These are phyloP conservation scores for Boletus reticuloceps DNA, from an alignment of 768 basidiomycete species.

Conservation along the genomic window DNA sequence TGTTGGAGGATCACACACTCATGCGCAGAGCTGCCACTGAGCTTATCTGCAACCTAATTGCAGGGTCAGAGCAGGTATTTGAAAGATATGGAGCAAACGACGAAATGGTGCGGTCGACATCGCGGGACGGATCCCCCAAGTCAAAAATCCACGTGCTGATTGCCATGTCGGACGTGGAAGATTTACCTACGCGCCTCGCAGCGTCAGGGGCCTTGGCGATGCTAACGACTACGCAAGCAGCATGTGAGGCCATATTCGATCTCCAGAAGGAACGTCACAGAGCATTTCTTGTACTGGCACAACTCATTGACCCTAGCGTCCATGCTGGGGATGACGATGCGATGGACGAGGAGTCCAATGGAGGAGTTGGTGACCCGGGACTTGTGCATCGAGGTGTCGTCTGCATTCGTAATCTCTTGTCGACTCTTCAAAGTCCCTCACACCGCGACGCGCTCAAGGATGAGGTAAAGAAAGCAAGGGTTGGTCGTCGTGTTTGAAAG, in stretches of 20 bases:
- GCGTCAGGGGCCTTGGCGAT: slow-evolving; percentile 88
- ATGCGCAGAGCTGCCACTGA: slow-evolving; percentile 87
- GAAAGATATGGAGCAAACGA: slow-evolving; percentile 55
- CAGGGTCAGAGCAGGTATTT: slow-evolving; percentile 73
- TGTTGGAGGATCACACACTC: slow-evolving; percentile 80
- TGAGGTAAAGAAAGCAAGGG: slow-evolving; percentile 52
- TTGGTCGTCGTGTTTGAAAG: slow-evolving; percentile 51
- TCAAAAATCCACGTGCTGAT: slow-evolving; percentile 79
- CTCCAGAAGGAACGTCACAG: slow-evolving; percentile 66
- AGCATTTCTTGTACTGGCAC: slow-evolving; percentile 62
- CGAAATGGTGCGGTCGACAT: slow-evolving; percentile 43
- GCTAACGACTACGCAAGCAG: slow-evolving; percentile 58
- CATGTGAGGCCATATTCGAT: slow-evolving; percentile 58
- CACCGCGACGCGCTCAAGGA: slow-evolving; percentile 43
- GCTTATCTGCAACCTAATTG: slow-evolving; percentile 87
- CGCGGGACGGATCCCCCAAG: slow-evolving; percentile 26
- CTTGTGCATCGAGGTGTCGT: slow-evolving; percentile 77
- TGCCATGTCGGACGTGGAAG: slow-evolving; percentile 84
- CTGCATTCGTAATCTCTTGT: slow-evolving; percentile 64
- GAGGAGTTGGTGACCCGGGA: slow-evolving; percentile 44
- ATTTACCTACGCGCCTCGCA: slow-evolving; percentile 81
- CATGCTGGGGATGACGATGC: slow-evolving; percentile 32
- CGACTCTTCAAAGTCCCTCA: slow-evolving; percentile 41
- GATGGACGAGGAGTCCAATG: slow-evolving; percentile 36
- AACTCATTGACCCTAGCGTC: slow-evolving; percentile 60